Percentiles rank a stretch among this genome's conserved stretches.
Conservation (phyloP, 257 asterid species). For the Eustoma russellianum region DNA sequence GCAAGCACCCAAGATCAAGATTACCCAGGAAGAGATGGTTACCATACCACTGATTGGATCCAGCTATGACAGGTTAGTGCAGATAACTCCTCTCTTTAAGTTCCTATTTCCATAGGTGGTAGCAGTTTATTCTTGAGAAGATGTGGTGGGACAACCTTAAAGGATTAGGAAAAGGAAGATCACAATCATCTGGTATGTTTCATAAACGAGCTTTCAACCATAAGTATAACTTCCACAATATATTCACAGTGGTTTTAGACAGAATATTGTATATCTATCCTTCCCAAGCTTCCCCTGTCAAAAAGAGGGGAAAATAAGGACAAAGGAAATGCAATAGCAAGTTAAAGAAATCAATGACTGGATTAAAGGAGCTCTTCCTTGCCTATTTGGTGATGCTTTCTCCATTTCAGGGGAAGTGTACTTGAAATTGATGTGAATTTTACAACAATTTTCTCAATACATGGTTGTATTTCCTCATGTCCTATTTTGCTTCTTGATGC, state of each 20-base stretch:
- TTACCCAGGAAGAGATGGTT: conserved; percentile 97
- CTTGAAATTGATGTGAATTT: too few species aligned
- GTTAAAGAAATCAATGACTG: too few species aligned
- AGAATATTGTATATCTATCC: too few species aligned
- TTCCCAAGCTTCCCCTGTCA: neutral
- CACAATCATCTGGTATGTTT: neutral
- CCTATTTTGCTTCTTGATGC: too few species aligned
- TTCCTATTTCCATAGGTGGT: neutral
- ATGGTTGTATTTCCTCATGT: too few species aligned
- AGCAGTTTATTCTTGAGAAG: neutral
- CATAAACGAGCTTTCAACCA: too few species aligned
- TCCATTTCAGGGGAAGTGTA: too few species aligned
- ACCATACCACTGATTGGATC: conserved; percentile 95
- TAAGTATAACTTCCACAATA: too few species aligned
- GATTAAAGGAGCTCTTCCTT: too few species aligned
- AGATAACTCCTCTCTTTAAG: neutral
- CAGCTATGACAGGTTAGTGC: conserved; percentile 73
- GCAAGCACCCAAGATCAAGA: conserved; percentile 96
- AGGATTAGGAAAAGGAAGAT: neutral
- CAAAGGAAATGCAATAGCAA: neutral
- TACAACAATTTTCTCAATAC: too few species aligned
- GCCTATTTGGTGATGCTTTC: too few species aligned
- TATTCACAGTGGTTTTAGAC: too few species aligned
- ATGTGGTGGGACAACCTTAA: neutral
- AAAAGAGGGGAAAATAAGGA: neutral